A percentile compares a stretch with the other conserved stretches of the same genome.
Evolutionary conservation across 768 basidiomycete species (phyloP).

Genomic region (Suillus variegatus): DNA sequence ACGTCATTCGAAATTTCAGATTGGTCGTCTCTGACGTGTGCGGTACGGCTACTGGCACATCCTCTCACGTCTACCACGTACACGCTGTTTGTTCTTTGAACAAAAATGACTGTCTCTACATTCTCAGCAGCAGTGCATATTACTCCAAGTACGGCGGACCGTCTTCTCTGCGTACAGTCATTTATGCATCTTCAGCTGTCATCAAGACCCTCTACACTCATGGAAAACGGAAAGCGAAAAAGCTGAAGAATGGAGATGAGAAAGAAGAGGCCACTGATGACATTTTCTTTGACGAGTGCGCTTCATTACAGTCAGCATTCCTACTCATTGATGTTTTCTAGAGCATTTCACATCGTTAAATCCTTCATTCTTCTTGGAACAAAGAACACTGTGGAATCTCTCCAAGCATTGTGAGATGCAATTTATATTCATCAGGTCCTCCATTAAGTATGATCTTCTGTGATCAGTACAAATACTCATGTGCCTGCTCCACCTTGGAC

Average conservation of each 20-base stretch:
- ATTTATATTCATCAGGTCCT: neutral
- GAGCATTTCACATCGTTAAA: constrained; percentile 73
- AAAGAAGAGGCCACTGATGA: constrained; percentile 53
- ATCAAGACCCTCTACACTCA: constrained; percentile 55
- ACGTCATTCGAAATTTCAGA: neutral
- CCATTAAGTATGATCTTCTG: neutral
- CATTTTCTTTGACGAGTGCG: constrained; percentile 71
- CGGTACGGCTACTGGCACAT: neutral
- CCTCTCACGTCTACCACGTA: neutral
- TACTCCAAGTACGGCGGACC: constrained; percentile 43
- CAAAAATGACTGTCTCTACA: constrained; percentile 52
- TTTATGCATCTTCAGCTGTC: constrained; percentile 41
- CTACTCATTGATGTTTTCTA: constrained; percentile 19
- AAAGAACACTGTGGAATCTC: constrained; percentile 68
- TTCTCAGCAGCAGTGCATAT: constrained; percentile 56
- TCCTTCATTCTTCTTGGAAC: constrained; percentile 69
- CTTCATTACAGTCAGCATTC: neutral
- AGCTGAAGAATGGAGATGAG: constrained; percentile 34
- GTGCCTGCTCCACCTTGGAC: constrained; percentile 70
- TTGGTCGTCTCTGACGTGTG: neutral
- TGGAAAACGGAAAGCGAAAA: constrained; percentile 42
- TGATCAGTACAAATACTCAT: constrained; percentile 61
- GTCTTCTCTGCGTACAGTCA: neutral
- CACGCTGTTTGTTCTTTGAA: neutral
- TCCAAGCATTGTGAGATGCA: constrained; percentile 57